Conservation (phyloP, 2,329 filamentous ascomycete species). For the Cercospora berteroae region DNA sequence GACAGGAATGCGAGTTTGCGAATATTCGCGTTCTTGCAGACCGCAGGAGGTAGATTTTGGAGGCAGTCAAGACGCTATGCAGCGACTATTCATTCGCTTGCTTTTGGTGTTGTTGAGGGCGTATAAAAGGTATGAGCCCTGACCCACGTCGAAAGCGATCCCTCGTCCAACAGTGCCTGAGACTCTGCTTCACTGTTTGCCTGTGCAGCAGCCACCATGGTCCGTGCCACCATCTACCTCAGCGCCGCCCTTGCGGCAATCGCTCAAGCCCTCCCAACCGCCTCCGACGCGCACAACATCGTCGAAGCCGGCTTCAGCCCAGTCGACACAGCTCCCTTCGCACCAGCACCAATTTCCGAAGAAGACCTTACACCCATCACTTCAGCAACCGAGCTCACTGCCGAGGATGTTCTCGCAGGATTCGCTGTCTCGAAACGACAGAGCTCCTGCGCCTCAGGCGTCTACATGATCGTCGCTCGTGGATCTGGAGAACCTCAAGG, state of each 20-base stretch:
- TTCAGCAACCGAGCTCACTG: background rate
- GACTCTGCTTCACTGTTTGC: background rate
- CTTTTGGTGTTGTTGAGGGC: background rate
- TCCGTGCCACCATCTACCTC: background rate
- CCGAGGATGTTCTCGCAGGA: background rate
- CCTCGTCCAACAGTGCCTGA: background rate
- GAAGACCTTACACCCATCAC: background rate
- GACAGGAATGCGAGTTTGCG: background rate
- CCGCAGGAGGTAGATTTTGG: background rate
- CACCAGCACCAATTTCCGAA: background rate
- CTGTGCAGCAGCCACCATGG: background rate
- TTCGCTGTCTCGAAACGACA: background rate
- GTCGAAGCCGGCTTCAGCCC: background rate
- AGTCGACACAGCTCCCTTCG: background rate
- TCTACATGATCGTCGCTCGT: conserved; percentile 1
- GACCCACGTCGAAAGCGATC: background rate
- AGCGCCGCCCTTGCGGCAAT: background rate
- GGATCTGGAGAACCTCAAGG: background rate
- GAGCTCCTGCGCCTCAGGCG: background rate
- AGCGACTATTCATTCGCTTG: background rate
- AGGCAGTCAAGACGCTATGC: background rate
- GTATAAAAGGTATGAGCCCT: background rate
- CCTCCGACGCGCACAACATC: background rate
- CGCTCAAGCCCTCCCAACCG: background rate
- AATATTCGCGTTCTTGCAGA: background rate